phyloP scores from a whole-genome alignment of 2,329 filamentous ascomycete genomes.

The Penicillium thymicola region DNA sequence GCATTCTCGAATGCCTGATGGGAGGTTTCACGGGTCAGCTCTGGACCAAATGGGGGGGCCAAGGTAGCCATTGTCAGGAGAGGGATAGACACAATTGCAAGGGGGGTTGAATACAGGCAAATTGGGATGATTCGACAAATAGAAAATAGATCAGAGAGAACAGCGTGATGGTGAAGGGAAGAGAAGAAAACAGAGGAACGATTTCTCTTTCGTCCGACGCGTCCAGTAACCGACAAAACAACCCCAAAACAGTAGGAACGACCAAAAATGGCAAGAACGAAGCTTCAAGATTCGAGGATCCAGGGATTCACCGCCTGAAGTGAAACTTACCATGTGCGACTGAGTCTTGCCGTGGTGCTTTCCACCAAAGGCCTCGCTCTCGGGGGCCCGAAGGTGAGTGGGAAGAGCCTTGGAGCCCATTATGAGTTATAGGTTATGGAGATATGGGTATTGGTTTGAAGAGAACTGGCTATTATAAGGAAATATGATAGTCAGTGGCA shows the following conservation, averaged over 20 bases:
- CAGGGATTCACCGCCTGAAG: neutral
- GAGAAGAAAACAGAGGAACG: neutral
- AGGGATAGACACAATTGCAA: neutral
- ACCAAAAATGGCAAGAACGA: neutral
- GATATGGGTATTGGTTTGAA: neutral
- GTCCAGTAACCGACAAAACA: neutral
- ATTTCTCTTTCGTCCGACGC: neutral
- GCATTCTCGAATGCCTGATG: slow-evolving; percentile 96
- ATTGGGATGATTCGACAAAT: neutral
- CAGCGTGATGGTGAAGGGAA: neutral
- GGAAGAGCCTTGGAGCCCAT: slow-evolving; percentile 81
- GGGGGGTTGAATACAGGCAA: neutral
- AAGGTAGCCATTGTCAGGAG: neutral
- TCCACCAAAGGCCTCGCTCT: slow-evolving; percentile 39
- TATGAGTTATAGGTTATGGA: slow-evolving; percentile 23
- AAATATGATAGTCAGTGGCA: slow-evolving; percentile 1
- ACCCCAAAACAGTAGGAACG: neutral
- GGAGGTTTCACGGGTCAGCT: slow-evolving; percentile 9
- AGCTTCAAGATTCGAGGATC: neutral
- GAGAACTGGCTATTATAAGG: slow-evolving; percentile 4
- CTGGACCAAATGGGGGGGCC: neutral
- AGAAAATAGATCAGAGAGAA: neutral
- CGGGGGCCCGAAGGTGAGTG: slow-evolving; percentile 67
- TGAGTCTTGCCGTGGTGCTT: slow-evolving; percentile 56
- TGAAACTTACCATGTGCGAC: slow-evolving; percentile 54